A percentile compares a stretch with the other conserved stretches of the same genome.
Evolutionary conservation across 371 early-diverging fungal species (phyloP).

Genomic region (Circinella minor): DNA sequence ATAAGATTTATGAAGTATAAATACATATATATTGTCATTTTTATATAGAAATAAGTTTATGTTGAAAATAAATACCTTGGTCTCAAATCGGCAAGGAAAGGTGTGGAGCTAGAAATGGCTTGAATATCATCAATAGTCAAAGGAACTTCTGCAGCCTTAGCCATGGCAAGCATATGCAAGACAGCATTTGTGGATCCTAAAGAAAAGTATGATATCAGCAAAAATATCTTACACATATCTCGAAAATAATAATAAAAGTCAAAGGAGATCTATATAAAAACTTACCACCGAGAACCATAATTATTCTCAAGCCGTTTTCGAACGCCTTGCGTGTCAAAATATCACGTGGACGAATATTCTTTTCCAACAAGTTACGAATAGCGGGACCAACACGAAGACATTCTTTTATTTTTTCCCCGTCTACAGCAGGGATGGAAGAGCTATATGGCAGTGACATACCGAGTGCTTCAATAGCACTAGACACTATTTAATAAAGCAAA

Average conservation of each 20-base stretch:
- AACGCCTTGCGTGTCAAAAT: constrained; percentile 94
- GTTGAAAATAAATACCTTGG: constrained; percentile 59
- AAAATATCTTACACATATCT: not conserved
- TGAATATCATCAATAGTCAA: constrained; percentile 95
- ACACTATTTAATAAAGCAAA: constrained; percentile 63
- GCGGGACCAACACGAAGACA: constrained; percentile 84
- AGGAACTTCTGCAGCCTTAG: constrained; percentile 78
- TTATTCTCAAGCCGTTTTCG: constrained; percentile 92
- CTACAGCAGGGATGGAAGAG: constrained; percentile 89
- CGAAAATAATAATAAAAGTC: not conserved
- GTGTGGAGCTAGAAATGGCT: constrained; percentile 78
- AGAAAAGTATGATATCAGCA: not conserved
- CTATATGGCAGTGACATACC: constrained; percentile 95
- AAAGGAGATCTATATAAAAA: not conserved
- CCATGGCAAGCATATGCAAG: constrained; percentile 95
- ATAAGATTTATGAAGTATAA: not conserved
- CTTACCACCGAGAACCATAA: constrained; percentile 90
- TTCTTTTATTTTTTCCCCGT: constrained; percentile 86
- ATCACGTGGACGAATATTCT: constrained; percentile 89
- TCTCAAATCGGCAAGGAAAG: constrained; percentile 92
- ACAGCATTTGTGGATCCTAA: constrained; percentile 94
- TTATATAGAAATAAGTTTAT: not conserved
- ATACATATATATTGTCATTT: not conserved
- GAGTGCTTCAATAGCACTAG: constrained; percentile 94
- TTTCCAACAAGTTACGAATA: constrained; percentile 85